Percentiles rank a stretch among this genome's conserved stretches.
Evolutionary conservation across 2,329 filamentous ascomycete species (phyloP).

Genomic region (Trichoderma polysporum): DNA sequence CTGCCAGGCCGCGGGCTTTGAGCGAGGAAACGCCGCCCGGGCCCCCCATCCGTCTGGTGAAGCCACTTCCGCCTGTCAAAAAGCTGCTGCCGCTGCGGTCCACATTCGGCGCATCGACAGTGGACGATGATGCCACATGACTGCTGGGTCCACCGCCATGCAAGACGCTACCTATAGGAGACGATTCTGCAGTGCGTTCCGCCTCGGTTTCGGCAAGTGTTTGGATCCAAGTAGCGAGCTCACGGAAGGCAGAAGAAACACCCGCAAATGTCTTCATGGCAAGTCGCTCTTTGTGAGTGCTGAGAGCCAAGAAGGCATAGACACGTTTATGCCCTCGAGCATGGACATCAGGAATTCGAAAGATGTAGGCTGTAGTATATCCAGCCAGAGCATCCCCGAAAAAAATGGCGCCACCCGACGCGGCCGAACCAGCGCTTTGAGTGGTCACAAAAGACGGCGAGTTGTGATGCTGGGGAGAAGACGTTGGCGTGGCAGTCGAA

Average conservation of each 20-base stretch:
- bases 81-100: constrained; percentile 55
- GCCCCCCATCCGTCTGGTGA: constrained; percentile 58
- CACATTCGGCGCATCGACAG: constrained; percentile 34
- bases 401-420: constrained; percentile 65
- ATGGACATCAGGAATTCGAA: constrained; percentile 66
- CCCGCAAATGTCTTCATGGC: constrained; percentile 67
- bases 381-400: constrained; percentile 65
- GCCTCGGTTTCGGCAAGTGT: constrained; percentile 62
- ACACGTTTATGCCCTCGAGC: constrained; percentile 68
- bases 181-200: constrained; percentile 52
- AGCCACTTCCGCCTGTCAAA: constrained; percentile 54
- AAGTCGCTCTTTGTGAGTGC: constrained; percentile 62
- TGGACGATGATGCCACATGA: constrained; percentile 27
- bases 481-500: constrained; percentile 40
- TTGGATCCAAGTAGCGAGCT: constrained; percentile 65
- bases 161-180: constrained; percentile 40
- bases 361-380: constrained; percentile 70
- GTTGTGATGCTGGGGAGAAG: constrained; percentile 37
- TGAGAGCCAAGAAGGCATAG: constrained; percentile 66
- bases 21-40: constrained; percentile 56
- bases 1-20: constrained; percentile 61
- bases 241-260: constrained; percentile 61
- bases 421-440: constrained; percentile 52
- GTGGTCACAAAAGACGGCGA: constrained; percentile 55
- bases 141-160: constrained; percentile 30